Evolutionary conservation across 306 rosid genomes (phyloP).

Genomic region (Rosa rugosa): DNA sequence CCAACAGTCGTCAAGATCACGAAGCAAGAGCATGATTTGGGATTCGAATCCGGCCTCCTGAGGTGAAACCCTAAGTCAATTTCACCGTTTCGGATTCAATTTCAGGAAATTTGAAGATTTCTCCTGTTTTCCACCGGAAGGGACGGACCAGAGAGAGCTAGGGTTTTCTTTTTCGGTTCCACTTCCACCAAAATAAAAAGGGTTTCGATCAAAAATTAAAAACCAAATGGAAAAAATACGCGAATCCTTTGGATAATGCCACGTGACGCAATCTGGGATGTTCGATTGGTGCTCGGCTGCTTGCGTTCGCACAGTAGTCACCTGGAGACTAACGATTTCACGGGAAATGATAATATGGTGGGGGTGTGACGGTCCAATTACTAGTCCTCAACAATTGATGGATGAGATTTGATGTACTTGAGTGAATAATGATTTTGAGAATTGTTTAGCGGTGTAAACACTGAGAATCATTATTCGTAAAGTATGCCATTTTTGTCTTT

Average conservation of each 20-base stretch:
- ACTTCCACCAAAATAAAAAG: conserved; percentile 23
- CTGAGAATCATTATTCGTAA: background rate
- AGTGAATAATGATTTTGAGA: background rate
- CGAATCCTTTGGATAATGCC: conserved; percentile 1
- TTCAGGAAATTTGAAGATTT: conserved; percentile 35
- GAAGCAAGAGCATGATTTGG: too few relatives aligned
- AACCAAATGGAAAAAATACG: too few relatives aligned
- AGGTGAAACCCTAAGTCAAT: conserved; percentile 63
- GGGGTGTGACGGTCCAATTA: conserved; percentile 19
- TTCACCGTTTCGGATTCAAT: conserved; percentile 35
- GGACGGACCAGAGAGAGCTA: conserved; percentile 54
- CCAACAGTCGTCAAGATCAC: too few relatives aligned
- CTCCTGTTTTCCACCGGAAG: conserved; percentile 48
- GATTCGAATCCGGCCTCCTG: too few relatives aligned
- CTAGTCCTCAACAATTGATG: background rate
- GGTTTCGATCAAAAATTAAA: conserved; percentile 49
- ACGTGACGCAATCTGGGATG: conserved; percentile 32
- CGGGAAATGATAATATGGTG: background rate
- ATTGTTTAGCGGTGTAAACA: background rate
- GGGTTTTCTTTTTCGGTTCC: conserved; percentile 65
- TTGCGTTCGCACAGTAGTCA: background rate
- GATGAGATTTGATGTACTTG: conserved; percentile 3
- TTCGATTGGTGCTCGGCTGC: conserved; percentile 23
- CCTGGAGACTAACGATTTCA: background rate
- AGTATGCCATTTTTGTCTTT: too few relatives aligned